Percentiles rank a stretch among this genome's conserved stretches.
phyloP scores from a whole-genome alignment of 2,329 filamentous ascomycete genomes.

The Claviceps maximensis region DNA sequence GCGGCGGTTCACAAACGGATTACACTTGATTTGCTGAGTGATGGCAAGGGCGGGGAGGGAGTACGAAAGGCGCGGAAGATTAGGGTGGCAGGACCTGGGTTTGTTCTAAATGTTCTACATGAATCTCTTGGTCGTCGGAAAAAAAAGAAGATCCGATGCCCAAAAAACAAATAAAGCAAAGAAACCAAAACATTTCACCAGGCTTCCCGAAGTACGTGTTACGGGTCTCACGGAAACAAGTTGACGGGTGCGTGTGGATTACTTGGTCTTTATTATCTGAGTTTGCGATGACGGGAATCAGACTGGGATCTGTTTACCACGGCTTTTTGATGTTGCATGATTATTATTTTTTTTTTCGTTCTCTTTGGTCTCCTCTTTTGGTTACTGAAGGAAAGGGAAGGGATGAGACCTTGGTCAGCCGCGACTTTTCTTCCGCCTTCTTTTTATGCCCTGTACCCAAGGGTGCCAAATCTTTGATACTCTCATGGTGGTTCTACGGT shows the following conservation, averaged over 20 bases:
- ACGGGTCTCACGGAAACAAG: background rate
- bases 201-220: background rate
- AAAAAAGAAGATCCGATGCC: constrained; percentile 9
- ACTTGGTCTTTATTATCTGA: background rate
- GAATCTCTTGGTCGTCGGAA: constrained; percentile 18
- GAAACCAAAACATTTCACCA: constrained; percentile 5
- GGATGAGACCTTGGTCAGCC: background rate
- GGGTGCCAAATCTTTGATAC: background rate
- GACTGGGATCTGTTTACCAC: background rate
- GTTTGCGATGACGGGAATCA: background rate
- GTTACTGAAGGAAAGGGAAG: background rate
- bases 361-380: background rate
- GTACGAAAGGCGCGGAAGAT: constrained; percentile 11
- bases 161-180: constrained; percentile 23
- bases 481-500: background rate
- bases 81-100: constrained; percentile 17
- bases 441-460: background rate
- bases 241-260: background rate
- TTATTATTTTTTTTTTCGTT: background rate
- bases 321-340: background rate
- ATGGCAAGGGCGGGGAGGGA: constrained; percentile 28
- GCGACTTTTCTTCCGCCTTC: background rate
- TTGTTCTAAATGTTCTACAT: constrained; percentile 22
- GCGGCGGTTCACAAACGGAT: constrained; percentile 36
- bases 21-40: constrained; percentile 35